Evolutionary conservation across 495 filamentous ascomycete species (phyloP).

Genomic region (Penicillium pulvis): DNA sequence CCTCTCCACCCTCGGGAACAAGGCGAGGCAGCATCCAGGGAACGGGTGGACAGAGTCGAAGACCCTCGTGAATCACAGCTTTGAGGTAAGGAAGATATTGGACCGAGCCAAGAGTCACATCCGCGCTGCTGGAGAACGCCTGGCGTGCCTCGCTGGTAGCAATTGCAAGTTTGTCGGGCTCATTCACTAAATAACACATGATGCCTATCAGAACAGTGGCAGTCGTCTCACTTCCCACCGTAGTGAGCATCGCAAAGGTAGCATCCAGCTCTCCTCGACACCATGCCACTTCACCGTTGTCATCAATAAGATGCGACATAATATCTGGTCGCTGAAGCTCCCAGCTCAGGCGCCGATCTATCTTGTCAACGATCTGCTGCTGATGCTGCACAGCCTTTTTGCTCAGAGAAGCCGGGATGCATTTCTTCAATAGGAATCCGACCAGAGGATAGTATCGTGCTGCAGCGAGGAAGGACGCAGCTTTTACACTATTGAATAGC

Average conservation of each 20-base stretch:
- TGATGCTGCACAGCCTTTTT: not conserved
- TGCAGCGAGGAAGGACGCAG: not conserved
- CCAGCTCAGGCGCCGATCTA: not conserved
- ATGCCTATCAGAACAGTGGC: not conserved
- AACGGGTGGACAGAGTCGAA: not conserved
- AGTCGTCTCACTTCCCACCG: not conserved
- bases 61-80: not conserved
- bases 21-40: not conserved
- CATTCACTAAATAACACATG: not conserved
- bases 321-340: conserved; percentile 1
- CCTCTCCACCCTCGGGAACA: not conserved
- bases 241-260: not conserved
- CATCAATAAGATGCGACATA: not conserved
- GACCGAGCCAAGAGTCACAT: not conserved
- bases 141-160: not conserved
- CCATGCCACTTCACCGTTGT: not conserved
- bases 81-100: not conserved
- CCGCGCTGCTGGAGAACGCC: not conserved
- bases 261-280: not conserved
- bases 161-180: not conserved
- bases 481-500: not conserved
- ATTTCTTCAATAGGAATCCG: not conserved
- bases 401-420: not conserved
- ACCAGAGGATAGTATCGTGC: not conserved
- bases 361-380: not conserved